Percentiles rank a stretch among this genome's conserved stretches.
Conservation (phyloP, 2,329 filamentous ascomycete species). For the Talaromyces sp. region DNA sequence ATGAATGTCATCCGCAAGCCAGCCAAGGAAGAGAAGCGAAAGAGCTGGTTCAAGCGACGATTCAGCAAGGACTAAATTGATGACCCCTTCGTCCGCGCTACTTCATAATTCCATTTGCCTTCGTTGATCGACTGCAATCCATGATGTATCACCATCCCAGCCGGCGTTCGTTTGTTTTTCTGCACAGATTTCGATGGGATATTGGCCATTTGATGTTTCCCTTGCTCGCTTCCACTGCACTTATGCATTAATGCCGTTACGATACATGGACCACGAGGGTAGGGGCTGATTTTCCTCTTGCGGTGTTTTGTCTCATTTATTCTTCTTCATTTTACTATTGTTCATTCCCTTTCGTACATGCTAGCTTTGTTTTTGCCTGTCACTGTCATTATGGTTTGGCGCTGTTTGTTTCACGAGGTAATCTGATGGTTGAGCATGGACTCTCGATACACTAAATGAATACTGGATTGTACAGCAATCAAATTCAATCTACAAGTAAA, state of each 20-base stretch:
- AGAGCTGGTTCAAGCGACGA: conserved; percentile 83
- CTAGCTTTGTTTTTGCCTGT: neutral
- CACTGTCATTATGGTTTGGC: too few relatives aligned
- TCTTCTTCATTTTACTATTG: conserved; percentile 1
- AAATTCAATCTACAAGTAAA: too few relatives aligned
- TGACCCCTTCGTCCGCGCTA: conserved; percentile 15
- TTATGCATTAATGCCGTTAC: conserved; percentile 9
- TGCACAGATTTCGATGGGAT: conserved; percentile 3
- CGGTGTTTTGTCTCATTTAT: conserved; percentile 2
- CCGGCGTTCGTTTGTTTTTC: neutral
- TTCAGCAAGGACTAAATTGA: conserved; percentile 63
- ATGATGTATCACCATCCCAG: conserved; percentile 13
- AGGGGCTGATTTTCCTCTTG: neutral
- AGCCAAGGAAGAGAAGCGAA: conserved; percentile 67
- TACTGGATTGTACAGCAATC: neutral
- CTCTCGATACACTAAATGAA: neutral
- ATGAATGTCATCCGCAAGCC: conserved; percentile 19
- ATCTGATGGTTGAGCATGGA: neutral
- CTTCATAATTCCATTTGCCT: conserved; percentile 26
- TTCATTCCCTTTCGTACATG: neutral
- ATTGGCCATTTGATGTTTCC: neutral
- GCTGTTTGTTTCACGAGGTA: too few relatives aligned
- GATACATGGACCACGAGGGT: conserved; percentile 9
- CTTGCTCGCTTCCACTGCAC: neutral
- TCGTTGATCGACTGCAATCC: neutral